Percentiles rank a stretch among this genome's conserved stretches.
Evolutionary conservation across 768 basidiomycete genomes (phyloP).

Genomic region (Baorangia bicolor): DNA sequence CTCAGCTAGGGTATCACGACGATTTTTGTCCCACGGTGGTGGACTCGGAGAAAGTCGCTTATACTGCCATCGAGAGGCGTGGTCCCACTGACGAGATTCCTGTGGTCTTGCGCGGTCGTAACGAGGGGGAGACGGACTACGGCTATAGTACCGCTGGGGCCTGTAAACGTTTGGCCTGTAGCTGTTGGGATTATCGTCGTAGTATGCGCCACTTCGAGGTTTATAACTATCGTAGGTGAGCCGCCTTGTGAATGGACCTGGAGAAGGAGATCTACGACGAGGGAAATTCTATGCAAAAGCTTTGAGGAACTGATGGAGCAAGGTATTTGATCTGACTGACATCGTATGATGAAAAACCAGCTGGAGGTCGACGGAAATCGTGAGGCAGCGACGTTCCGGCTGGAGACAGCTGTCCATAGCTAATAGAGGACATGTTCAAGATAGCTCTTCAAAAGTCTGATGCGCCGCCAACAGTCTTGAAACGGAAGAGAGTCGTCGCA

Average conservation of each 20-base stretch:
- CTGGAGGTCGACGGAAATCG: constrained; percentile 30
- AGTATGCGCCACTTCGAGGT: constrained; percentile 38
- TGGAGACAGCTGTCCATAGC: constrained; percentile 28
- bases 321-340: constrained; percentile 29
- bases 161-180: constrained; percentile 44
- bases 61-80: constrained; percentile 43
- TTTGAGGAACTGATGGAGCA: constrained; percentile 18
- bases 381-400: constrained; percentile 22
- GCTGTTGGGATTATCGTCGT: constrained; percentile 42
- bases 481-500: background rate
- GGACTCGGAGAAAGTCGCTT: constrained; percentile 41
- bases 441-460: constrained; percentile 1
- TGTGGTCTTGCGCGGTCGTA: constrained; percentile 41
- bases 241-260: constrained; percentile 43
- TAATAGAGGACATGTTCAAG: constrained; percentile 27
- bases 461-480: constrained; percentile 6
- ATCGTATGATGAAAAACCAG: constrained; percentile 29
- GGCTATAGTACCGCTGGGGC: constrained; percentile 37
- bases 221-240: constrained; percentile 54
- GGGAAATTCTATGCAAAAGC: constrained; percentile 23
- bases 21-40: constrained; percentile 30
- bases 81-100: constrained; percentile 50
- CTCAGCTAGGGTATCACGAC: constrained; percentile 41
- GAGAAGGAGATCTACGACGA: constrained; percentile 51
- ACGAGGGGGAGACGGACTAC: constrained; percentile 54